Percentiles rank a stretch among this genome's conserved stretches.
phyloP scores from a whole-genome alignment of 2,329 filamentous ascomycete species.

The Aspergillus cejpii region DNA sequence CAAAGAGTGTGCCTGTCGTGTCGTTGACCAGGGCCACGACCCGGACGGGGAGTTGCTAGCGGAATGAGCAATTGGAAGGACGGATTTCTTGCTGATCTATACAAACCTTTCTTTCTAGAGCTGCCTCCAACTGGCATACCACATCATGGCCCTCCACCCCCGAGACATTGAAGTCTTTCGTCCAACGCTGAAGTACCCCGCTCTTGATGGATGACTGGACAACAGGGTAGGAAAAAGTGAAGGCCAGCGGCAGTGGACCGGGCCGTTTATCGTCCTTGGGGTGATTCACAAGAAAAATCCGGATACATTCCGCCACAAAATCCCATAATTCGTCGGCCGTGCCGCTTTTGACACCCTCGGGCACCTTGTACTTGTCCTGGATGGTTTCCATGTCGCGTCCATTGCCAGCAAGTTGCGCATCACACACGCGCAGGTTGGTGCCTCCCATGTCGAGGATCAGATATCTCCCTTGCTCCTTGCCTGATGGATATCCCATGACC shows the following conservation, averaged over 20 bases:
- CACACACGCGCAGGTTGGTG: slow-evolving; percentile 89
- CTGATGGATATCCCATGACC: slow-evolving; percentile 85
- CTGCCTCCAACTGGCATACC: slow-evolving; percentile 77
- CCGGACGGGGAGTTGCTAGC: slow-evolving; percentile 79
- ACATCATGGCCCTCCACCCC: slow-evolving; percentile 88
- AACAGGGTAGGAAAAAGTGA: slow-evolving; percentile 93
- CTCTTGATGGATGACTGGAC: slow-evolving; percentile 91
- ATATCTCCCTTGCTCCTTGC: slow-evolving; percentile 78
- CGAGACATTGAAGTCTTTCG: slow-evolving; percentile 91
- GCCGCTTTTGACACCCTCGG: slow-evolving; percentile 82
- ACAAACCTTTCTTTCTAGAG: slow-evolving; percentile 59
- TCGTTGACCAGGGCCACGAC: slow-evolving; percentile 93
- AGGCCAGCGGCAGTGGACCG: slow-evolving; percentile 66
- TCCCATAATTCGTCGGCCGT: slow-evolving; percentile 83
- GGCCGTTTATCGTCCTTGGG: slow-evolving; percentile 57
- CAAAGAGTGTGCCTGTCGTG: slow-evolving; percentile 93
- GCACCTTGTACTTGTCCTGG: slow-evolving; percentile 93
- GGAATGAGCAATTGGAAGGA: slow-evolving; percentile 1
- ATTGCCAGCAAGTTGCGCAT: slow-evolving; percentile 78
- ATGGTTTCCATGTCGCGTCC: slow-evolving; percentile 90
- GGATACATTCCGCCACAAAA: slow-evolving; percentile 85
- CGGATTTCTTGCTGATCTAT: slow-evolving; percentile 8
- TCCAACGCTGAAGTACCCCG: slow-evolving; percentile 89
- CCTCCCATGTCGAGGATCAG: slow-evolving; percentile 93
- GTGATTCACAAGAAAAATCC: slow-evolving; percentile 83